Percentiles rank a stretch among this genome's conserved stretches.
Conservation (phyloP, 2,329 filamentous ascomycete species). For the Paecilomyces sp. region DNA sequence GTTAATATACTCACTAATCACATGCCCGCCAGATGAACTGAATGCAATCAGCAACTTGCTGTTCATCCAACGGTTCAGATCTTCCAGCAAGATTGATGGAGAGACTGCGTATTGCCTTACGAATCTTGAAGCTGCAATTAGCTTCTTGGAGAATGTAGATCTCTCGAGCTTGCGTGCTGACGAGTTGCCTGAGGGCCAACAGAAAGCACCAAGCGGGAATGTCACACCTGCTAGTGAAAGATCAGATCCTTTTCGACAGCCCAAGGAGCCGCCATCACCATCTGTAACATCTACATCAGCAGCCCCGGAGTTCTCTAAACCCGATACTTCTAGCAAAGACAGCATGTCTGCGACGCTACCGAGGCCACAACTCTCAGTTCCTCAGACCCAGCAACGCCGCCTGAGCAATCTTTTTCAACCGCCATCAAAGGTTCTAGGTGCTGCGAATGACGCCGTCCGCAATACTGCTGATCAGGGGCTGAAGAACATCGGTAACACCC, state of each 20-base stretch:
- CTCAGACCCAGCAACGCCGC: constrained; percentile 58
- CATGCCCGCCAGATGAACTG: constrained; percentile 74
- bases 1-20: constrained; percentile 92
- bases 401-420: constrained; percentile 82
- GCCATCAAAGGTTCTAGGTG: constrained; percentile 72
- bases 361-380: constrained; percentile 17
- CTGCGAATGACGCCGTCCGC: constrained; percentile 75
- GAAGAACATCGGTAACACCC: constrained; percentile 82
- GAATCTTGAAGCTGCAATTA: constrained; percentile 89
- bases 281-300: constrained; percentile 21
- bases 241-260: constrained; percentile 16
- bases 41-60: constrained; percentile 90
- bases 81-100: constrained; percentile 77
- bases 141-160: constrained; percentile 92
- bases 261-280: constrained; percentile 17
- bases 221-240: constrained; percentile 17
- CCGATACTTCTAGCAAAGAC: constrained; percentile 15
- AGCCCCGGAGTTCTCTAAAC: constrained; percentile 21
- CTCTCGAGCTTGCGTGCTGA: constrained; percentile 79
- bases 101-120: constrained; percentile 95
- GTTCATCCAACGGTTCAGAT: constrained; percentile 89
- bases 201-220: constrained; percentile 43
- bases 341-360: constrained; percentile 26
- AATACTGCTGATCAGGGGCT: constrained; percentile 85
- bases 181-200: constrained; percentile 62